Base-by-base conservation (phyloP, 2,329 filamentous ascomycete genomes). In the Claviceps digitariae region DNA sequence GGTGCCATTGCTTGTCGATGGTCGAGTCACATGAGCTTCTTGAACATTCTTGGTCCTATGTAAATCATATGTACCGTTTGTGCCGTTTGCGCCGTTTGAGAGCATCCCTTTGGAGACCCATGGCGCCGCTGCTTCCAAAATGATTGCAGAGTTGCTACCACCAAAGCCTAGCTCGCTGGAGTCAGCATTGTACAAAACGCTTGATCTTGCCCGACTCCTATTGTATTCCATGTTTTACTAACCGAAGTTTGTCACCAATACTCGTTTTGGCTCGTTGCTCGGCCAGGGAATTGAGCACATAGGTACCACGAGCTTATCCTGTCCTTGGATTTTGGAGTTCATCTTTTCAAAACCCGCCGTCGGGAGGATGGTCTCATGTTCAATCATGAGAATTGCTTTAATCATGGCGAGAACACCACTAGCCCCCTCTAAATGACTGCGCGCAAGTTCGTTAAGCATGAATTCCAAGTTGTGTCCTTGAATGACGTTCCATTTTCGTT, bases 361-460 rank as follows among this genome's bases (percentile, higher is more conserved):
- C 8, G 62, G 62, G 5, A 62, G 50, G 31, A 66, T 60, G 7
- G 46, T 21, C 20, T 58, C 60, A 15, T 60, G 49, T 46, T 64
- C 49, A 17, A 66, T 21, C 55, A 62, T 61, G 43, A 65, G 20
- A 20, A 63, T 57, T 2, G 59, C 59, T 53, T 66, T 66, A 46
- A 65, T 51, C 10, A 66, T 54, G 40, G 45, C 57, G 5, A 61
- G 52, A 38, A 64, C 17, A 8, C 64, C 64, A 38, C 59, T 59
- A 10, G 61, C 57, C 2, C 57, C 58, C 49, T 65, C 60, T 15
- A 62, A 52, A 51, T 61, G 59, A 20, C 59, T 55, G 47, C 17
- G 61, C 13, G 2, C 20, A 21, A 31, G 10, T 20, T 23, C 5
- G 21, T 41, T 2, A 20, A 21, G 12, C 8, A 9, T 23, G 3